phyloP scores from a whole-genome alignment of 148 eudicot species.

The Chenopodium quinoa region DNA sequence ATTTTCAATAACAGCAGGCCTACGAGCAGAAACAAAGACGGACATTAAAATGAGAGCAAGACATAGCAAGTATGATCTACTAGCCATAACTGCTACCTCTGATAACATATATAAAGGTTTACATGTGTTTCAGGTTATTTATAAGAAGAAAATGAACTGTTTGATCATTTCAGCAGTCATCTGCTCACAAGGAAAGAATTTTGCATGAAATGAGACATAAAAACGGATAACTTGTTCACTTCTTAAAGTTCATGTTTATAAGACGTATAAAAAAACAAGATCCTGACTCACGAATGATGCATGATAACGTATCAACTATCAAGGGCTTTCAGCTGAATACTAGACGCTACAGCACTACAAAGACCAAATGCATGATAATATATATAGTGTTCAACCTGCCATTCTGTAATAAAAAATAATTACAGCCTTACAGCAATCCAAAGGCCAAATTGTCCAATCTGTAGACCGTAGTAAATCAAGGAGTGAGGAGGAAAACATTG shows the following conservation, averaged over 20 bases:
- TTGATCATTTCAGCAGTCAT: neutral
- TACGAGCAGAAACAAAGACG: constrained; percentile 20
- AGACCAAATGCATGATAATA: neutral
- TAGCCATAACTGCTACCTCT: constrained; percentile 13
- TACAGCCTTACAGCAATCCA: neutral
- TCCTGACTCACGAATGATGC: constrained; percentile 9
- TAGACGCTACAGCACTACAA: constrained; percentile 1
- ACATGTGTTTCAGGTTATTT: neutral
- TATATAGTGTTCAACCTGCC: neutral
- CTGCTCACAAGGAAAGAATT: constrained; percentile 20
- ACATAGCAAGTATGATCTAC: constrained; percentile 20
- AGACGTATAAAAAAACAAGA: constrained; percentile 1
- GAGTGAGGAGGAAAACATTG: neutral
- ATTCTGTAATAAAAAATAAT: neutral
- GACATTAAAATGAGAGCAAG: constrained; percentile 15
- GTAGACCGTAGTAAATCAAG: neutral
- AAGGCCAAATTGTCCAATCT: neutral
- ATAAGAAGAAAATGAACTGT: neutral
- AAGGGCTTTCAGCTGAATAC: constrained; percentile 3
- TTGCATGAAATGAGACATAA: constrained; percentile 18
- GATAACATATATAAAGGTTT: neutral
- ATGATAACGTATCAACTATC: constrained; percentile 8
- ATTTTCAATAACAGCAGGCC: constrained; percentile 7
- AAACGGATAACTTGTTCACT: neutral
- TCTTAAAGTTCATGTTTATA: constrained; percentile 9